A percentile compares a stretch with the other conserved stretches of the same genome.
These are phyloP conservation scores for Boletus reticulatus DNA, from an alignment of 768 basidiomycete species.

Conservation along the genomic window DNA sequence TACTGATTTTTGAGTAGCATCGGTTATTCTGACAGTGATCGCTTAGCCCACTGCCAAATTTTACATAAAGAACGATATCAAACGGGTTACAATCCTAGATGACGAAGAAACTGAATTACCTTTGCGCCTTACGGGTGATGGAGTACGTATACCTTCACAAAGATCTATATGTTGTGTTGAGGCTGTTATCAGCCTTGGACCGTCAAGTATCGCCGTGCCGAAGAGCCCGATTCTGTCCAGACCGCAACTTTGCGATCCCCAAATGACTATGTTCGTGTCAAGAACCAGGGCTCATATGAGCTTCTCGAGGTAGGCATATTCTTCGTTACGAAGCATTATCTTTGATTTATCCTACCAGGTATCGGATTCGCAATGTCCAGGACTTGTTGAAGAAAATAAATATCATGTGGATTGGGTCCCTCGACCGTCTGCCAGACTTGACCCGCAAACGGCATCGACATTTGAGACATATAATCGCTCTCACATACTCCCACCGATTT, in stretches of 20 bases:
- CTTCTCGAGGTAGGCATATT: conserved; percentile 55
- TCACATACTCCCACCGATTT: conserved; percentile 72
- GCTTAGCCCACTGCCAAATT: conserved; percentile 82
- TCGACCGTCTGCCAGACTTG: conserved; percentile 70
- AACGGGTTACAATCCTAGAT: conserved; percentile 66
- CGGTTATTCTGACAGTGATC: background rate
- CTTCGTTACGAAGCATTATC: background rate
- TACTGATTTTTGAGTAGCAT: background rate
- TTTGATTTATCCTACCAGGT: conserved; percentile 47
- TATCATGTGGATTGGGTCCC: conserved; percentile 81
- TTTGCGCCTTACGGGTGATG: conserved; percentile 86
- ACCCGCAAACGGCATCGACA: conserved; percentile 50
- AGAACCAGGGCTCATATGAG: conserved; percentile 73
- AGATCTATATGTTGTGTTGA: background rate
- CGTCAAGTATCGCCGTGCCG: conserved; percentile 64
- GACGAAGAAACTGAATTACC: conserved; percentile 72
- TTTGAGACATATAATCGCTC: conserved; percentile 70
- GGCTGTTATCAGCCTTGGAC: conserved; percentile 72
- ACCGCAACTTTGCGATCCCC: conserved; percentile 49
- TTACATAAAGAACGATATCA: conserved; percentile 62
- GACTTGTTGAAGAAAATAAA: conserved; percentile 54
- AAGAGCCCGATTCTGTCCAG: conserved; percentile 39
- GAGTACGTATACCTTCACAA: conserved; percentile 48
- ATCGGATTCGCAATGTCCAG: conserved; percentile 82
- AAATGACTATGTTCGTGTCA: conserved; percentile 74